These are phyloP conservation scores for Fusarium succisae DNA, from an alignment of 2,329 filamentous ascomycete species.

Conservation along the genomic window DNA sequence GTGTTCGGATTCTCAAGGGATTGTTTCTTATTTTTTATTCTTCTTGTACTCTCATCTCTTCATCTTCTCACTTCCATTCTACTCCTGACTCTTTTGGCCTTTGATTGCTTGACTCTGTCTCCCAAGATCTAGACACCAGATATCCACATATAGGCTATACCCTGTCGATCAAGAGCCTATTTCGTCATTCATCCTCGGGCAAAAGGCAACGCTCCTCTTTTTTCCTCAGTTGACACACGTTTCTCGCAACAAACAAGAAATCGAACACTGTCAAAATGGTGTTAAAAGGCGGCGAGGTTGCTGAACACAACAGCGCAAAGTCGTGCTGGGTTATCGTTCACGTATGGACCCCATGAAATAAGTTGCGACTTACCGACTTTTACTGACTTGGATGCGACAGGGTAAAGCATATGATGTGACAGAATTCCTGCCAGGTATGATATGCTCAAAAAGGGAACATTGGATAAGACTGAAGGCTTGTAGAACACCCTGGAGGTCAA, in stretches of 20 bases:
- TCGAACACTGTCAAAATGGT: constrained; percentile 46
- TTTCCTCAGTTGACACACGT: not conserved
- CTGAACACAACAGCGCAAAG: constrained; percentile 80
- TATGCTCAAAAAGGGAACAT: not conserved
- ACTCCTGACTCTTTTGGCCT: not conserved
- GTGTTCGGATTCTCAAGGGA: constrained; percentile 12
- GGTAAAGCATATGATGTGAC: constrained; percentile 90
- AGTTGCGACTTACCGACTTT: constrained; percentile 5
- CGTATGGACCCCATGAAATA: constrained; percentile 53
- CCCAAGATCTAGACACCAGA: not conserved
- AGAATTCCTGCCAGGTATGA: constrained; percentile 79
- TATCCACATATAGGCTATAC: not conserved
- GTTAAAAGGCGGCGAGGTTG: constrained; percentile 63
- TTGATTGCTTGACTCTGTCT: not conserved
- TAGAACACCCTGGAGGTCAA: constrained; percentile 86
- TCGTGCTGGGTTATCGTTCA: constrained; percentile 95
- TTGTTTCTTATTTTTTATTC: not conserved
- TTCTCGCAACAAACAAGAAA: not conserved
- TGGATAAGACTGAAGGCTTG: constrained; percentile 2
- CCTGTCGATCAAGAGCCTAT: constrained; percentile 18
- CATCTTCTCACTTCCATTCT: not conserved
- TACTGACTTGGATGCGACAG: constrained; percentile 47
- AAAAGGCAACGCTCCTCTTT: constrained; percentile 27
- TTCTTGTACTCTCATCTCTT: not conserved
- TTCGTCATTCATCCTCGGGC: constrained; percentile 36